phyloP scores from a whole-genome alignment of 2,329 filamentous ascomycete genomes.

The Hymenoscyphus albidus region DNA sequence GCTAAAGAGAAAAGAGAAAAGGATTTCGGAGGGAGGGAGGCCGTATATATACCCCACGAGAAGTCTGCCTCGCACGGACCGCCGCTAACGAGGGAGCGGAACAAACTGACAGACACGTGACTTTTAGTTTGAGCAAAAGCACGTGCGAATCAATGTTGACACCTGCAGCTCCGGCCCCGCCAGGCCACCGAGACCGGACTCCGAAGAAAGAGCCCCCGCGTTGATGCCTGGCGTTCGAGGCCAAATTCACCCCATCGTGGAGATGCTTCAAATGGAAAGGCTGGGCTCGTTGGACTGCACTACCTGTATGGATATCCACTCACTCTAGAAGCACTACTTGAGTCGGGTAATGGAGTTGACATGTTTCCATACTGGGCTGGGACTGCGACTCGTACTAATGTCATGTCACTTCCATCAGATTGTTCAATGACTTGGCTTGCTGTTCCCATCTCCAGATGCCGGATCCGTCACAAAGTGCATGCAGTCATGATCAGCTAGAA shows the following conservation, averaged over 20 bases:
- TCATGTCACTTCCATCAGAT: too few species aligned
- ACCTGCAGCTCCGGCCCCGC: not conserved
- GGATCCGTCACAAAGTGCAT: not conserved
- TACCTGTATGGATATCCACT: too few species aligned
- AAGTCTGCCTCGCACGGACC: slow-evolving; percentile 12
- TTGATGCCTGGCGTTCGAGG: too few species aligned
- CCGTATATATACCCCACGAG: slow-evolving; percentile 33
- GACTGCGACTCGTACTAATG: too few species aligned
- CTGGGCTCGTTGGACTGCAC: too few species aligned
- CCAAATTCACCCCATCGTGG: too few species aligned
- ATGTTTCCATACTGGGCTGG: too few species aligned
- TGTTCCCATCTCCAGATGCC: not conserved
- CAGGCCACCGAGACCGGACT: too few species aligned
- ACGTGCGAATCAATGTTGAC: not conserved
- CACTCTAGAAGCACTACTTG: too few species aligned
- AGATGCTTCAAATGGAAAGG: too few species aligned
- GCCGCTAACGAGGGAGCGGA: not conserved
- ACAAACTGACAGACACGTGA: not conserved
- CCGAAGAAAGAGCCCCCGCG: too few species aligned
- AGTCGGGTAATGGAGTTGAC: too few species aligned
- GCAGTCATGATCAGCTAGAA: not conserved
- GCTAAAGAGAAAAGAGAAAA: slow-evolving; percentile 39
- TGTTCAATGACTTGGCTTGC: not conserved
- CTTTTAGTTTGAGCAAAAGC: not conserved
- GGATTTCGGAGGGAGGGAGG: not conserved